A percentile compares a stretch with the other conserved stretches of the same genome.
These are phyloP conservation scores for Mariannaea sp. DNA, from an alignment of 2,329 filamentous ascomycete species.

Conservation along the genomic window DNA sequence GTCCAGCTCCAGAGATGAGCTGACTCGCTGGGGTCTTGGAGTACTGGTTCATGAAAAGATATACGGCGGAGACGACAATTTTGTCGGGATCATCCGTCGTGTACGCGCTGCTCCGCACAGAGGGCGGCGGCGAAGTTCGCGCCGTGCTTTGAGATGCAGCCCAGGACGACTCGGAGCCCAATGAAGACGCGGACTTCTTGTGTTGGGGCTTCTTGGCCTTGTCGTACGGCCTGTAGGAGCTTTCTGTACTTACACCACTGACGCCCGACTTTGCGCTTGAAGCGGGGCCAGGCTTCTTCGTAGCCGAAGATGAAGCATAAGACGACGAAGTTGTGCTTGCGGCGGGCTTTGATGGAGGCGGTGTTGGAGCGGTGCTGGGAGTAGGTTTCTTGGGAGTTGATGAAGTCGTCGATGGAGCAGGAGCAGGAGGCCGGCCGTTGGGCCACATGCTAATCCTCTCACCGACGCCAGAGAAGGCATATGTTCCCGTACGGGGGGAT, in stretches of 20 bases:
- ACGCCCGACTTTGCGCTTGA: slow-evolving; percentile 62
- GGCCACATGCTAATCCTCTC: slow-evolving; percentile 75
- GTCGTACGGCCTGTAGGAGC: slow-evolving; percentile 81
- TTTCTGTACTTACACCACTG: slow-evolving; percentile 63
- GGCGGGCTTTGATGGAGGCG: slow-evolving; percentile 3
- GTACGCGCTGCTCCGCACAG: slow-evolving; percentile 76
- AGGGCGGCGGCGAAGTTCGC: slow-evolving; percentile 81
- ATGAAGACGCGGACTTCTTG: slow-evolving; percentile 69
- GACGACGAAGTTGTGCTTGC: slow-evolving; percentile 23
- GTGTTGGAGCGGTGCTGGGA: slow-evolving; percentile 28
- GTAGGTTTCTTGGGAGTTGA: slow-evolving; percentile 29
- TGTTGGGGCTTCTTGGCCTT: slow-evolving; percentile 62
- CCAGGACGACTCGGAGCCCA: slow-evolving; percentile 82
- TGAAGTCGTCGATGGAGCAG: slow-evolving; percentile 34
- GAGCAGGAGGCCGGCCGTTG: slow-evolving; percentile 57
- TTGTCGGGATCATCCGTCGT: slow-evolving; percentile 91
- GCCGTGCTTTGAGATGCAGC: slow-evolving; percentile 83
- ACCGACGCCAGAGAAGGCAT: slow-evolving; percentile 67
- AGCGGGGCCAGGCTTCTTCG: slow-evolving; percentile 47
- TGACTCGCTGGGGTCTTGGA: slow-evolving; percentile 89
- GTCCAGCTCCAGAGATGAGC: slow-evolving; percentile 79
- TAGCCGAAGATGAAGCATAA: slow-evolving; percentile 24
- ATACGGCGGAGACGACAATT: slow-evolving; percentile 93
- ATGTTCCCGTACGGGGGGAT: slow-evolving; percentile 53
- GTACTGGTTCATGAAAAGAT: slow-evolving; percentile 88